phyloP scores from a whole-genome alignment of 148 eudicot species.

The Nepenthes gracilis region DNA sequence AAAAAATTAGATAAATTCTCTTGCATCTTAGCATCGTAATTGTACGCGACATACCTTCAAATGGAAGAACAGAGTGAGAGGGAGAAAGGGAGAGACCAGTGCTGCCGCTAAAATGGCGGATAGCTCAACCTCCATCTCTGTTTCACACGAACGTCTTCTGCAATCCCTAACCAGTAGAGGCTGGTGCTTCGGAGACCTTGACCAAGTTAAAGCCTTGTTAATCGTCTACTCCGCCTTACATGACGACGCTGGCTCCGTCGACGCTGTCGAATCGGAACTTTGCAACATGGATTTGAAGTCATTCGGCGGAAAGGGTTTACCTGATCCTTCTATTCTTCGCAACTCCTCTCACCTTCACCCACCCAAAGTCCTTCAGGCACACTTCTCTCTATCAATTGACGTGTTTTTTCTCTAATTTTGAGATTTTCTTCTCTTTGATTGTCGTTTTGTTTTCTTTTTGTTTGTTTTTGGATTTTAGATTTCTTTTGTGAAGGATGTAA shows the following conservation, averaged over 20 bases:
- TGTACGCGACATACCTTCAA: no score
- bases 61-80: no score
- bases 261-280: constrained; percentile 56
- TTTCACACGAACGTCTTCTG: constrained; percentile 27
- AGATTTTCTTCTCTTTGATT: background rate
- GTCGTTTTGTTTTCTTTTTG: background rate
- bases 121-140: background rate
- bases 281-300: constrained; percentile 53
- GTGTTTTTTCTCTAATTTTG: constrained; percentile 2
- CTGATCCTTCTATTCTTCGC: constrained; percentile 43
- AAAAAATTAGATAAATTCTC: no score
- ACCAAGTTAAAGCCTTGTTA: constrained; percentile 37
- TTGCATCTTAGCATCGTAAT: no score
- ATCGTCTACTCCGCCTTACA: constrained; percentile 21
- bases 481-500: constrained; percentile 62
- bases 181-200: constrained; percentile 48
- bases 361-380: constrained; percentile 76
- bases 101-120: no score
- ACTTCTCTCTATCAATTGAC: background rate
- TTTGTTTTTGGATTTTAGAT: constrained; percentile 22
- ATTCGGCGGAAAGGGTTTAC: constrained; percentile 62
- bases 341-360: constrained; percentile 37
- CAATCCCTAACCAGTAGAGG: constrained; percentile 40
- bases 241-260: constrained; percentile 18
- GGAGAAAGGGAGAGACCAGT: no score